Evolutionary conservation across 805 yeast species (phyloP).

Genomic region (Jamesozyma rosinii): DNA sequence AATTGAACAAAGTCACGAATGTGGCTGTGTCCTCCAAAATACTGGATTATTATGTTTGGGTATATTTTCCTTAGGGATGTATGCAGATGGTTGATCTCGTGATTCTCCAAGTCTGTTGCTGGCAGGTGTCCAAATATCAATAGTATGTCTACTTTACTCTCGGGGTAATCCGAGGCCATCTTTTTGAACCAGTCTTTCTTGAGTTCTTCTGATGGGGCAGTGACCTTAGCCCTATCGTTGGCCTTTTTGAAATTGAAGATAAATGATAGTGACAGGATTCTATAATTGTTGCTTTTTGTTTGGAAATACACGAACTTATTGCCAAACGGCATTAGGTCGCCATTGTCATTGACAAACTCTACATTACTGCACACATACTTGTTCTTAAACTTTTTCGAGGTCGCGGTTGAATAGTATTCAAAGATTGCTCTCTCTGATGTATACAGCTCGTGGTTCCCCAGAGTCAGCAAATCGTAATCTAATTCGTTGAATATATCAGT

Average conservation of each 20-base stretch:
- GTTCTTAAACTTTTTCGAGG: slow-evolving; percentile 43
- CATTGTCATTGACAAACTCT: slow-evolving; percentile 40
- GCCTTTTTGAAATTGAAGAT: slow-evolving; percentile 59
- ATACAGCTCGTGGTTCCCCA: slow-evolving; percentile 91
- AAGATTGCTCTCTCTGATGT: slow-evolving; percentile 49
- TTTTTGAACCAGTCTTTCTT: slow-evolving; percentile 57
- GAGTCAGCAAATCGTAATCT: slow-evolving; percentile 68
- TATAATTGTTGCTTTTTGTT: slow-evolving; percentile 44
- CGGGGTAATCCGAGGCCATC: slow-evolving; percentile 29
- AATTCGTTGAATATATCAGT: slow-evolving; percentile 52
- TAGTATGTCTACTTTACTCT: slow-evolving; percentile 49
- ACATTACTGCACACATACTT: slow-evolving; percentile 67
- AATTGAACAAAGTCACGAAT: slow-evolving; percentile 70
- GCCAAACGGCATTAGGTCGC: slow-evolving; percentile 55
- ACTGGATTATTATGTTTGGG: slow-evolving; percentile 63
- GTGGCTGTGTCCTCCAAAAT: slow-evolving; percentile 92
- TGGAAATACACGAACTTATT: slow-evolving; percentile 52
- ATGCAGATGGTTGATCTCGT: slow-evolving; percentile 33
- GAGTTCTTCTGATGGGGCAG: slow-evolving; percentile 43
- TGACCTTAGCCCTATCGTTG: slow-evolving; percentile 55
- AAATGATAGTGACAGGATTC: slow-evolving; percentile 66
- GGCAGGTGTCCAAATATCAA: slow-evolving; percentile 78
- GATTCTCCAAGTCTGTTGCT: slow-evolving; percentile 33
- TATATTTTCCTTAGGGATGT: slow-evolving; percentile 43
- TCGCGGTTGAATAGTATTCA: slow-evolving; percentile 56